Evolutionary conservation across 2,329 filamentous ascomycete species (phyloP), one percentile per base, ranked within the genome.

Genomic region (Emmonsiellopsis sp.): DNA sequence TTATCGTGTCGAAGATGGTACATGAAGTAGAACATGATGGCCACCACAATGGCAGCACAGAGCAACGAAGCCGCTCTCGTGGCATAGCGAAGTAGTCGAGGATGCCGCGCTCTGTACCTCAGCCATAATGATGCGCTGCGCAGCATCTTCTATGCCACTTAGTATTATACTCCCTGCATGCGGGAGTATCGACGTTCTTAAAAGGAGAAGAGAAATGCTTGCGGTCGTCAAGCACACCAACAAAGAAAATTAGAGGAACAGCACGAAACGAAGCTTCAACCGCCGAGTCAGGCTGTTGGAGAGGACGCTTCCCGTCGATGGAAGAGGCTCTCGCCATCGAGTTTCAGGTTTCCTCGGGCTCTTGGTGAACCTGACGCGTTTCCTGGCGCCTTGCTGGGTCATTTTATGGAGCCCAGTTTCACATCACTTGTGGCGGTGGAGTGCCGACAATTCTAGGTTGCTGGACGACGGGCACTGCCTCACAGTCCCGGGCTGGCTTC

Each of bases 11-110:
- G 71, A 20, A 83, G 71, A 58, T 81, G 76, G 58, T 71, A 76
- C 57, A 79, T 73, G 65, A 83, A 83, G 58, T 76, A 79, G 54
- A 69, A 69, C 65, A 82, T 74, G 50, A 83, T 78, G 32, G 68
- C 70, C 4, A 30, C 35, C 46, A 49, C 46, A 30, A 49, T 38
- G 46, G 32, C n/a, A n/a, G 32, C 46, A 11, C 26, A 45, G 31
- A 32, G 11, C 43, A 45, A 31, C 2, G 43, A 45, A 7, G 6
- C 43, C 16, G 16, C 43, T 2, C 9, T 45, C 13, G 3, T 20
- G 20, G 41, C 41, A 43, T 43, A 43, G 10, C 11, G 43, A 13
- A 30, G 26, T 32, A 45, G 10, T 30, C 7, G 11, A 38, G 26
- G 30, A 32, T 45, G 20, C 11, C 26, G 20, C 43, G 31, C 26